phyloP scores from a whole-genome alignment of 441 rosid genomes.

The Pelargonium myrrhifolium region DNA sequence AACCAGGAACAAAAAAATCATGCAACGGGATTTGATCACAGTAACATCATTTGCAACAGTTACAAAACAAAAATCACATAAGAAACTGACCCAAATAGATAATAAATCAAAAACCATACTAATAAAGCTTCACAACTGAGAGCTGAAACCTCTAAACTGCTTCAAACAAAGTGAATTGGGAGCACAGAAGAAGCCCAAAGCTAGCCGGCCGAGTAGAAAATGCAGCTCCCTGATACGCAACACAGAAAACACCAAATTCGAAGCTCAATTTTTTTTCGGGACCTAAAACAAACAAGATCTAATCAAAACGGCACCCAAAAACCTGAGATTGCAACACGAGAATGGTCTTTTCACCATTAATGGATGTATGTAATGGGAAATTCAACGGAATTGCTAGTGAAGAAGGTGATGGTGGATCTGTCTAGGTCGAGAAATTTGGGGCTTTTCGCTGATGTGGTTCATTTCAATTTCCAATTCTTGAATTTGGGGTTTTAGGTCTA shows the following conservation, averaged over 20 bases:
- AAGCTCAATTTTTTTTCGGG: background rate
- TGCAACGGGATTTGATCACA: slow-evolving; percentile 2
- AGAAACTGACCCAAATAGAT: background rate
- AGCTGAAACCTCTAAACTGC: slow-evolving; percentile 12
- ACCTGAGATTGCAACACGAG: background rate
- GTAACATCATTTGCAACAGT: slow-evolving; percentile 3
- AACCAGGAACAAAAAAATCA: background rate
- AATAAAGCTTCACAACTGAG: slow-evolving; percentile 1
- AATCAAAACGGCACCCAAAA: background rate
- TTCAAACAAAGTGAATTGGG: slow-evolving; percentile 7
- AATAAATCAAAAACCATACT: background rate
- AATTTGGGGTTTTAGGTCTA: no score
- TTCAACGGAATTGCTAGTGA: background rate
- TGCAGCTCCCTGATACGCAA: slow-evolving; percentile 11
- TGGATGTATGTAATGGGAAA: background rate
- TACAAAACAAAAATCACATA: background rate
- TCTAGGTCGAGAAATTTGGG: background rate
- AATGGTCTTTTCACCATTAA: slow-evolving; percentile 3
- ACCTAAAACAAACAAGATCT: slow-evolving; percentile 2
- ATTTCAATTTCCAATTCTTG: no score
- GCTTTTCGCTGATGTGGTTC: no score
- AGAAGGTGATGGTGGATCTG: slow-evolving; percentile 6
- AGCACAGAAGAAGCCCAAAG: slow-evolving; percentile 3
- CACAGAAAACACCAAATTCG: slow-evolving; percentile 4
- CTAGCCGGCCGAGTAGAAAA: background rate